phyloP scores from a whole-genome alignment of 2,329 filamentous ascomycete species.

The Fusarium gaditjirri region DNA sequence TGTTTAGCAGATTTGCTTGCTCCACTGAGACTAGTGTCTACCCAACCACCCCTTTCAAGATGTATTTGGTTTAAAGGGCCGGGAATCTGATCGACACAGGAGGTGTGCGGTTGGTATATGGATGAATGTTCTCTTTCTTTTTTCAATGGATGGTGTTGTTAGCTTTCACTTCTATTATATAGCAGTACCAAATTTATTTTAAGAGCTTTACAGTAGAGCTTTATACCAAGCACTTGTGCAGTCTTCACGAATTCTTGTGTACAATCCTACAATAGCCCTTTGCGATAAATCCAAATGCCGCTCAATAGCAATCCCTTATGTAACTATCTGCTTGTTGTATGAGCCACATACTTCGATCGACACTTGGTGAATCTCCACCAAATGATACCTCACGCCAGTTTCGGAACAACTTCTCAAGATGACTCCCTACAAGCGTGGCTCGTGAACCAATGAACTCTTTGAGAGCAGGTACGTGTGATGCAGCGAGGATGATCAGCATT shows the following conservation, averaged over 20 bases:
- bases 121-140: no score
- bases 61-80: neutral
- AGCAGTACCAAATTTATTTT: neutral
- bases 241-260: no score
- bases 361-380: conserved; percentile 55
- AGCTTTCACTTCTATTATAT: no score
- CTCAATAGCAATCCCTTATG: conserved; percentile 49
- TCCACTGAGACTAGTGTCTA: no score
- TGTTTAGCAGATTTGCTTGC: no score
- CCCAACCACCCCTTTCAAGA: neutral
- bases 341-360: conserved; percentile 58
- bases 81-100: neutral
- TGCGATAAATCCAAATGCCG: no score
- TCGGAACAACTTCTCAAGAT: conserved; percentile 53
- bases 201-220: neutral
- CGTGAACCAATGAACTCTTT: conserved; percentile 53
- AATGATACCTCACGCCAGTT: conserved; percentile 56
- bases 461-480: conserved; percentile 53
- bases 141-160: no score
- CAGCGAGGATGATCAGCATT: conserved; percentile 60
- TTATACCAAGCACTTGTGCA: neutral
- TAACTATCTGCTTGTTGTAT: conserved; percentile 57
- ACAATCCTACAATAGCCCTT: no score
- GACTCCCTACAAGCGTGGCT: conserved; percentile 53
- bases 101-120: no score